Evolutionary conservation across 2,329 filamentous ascomycete species (phyloP).

Genomic region (Phoma herbarum): DNA sequence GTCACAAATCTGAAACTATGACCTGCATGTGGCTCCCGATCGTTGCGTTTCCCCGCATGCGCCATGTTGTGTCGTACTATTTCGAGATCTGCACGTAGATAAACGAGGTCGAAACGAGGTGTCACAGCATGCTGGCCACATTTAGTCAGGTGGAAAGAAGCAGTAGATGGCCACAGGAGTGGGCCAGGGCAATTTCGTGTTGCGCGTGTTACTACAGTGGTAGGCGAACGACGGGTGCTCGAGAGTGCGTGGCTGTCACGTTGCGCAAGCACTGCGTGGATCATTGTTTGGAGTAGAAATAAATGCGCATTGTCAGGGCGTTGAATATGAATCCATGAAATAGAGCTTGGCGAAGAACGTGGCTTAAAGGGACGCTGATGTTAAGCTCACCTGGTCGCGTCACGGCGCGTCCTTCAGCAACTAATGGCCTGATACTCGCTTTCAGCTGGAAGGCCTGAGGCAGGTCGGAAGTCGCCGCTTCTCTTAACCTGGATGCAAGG

Average conservation of each 20-base stretch:
- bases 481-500: slow-evolving; percentile 7
- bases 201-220: slow-evolving; percentile 14
- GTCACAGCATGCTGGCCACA: slow-evolving; percentile 25
- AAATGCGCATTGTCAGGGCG: not conserved
- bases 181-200: slow-evolving; percentile 22
- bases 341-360: not conserved
- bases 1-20: slow-evolving; percentile 26
- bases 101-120: slow-evolving; percentile 21
- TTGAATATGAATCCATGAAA: not conserved
- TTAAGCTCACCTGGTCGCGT: not conserved
- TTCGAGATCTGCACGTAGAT: slow-evolving; percentile 41
- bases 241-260: slow-evolving; percentile 30
- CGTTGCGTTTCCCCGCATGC: slow-evolving; percentile 31
- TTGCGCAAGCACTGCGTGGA: slow-evolving; percentile 26
- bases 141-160: slow-evolving; percentile 15
- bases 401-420: not conserved
- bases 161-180: slow-evolving; percentile 10
- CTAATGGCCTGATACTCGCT: not conserved
- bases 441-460: not conserved
- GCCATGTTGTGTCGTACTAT: slow-evolving; percentile 41
- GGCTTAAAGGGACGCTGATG: not conserved
- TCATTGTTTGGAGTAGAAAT: slow-evolving; percentile 4
- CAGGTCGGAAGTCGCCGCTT: slow-evolving; percentile 8
- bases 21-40: slow-evolving; percentile 29
- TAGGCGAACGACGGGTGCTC: slow-evolving; percentile 5